Percentiles rank a stretch among this genome's conserved stretches.
These are phyloP conservation scores for Acanthamoeba sp. DNA, from an alignment of 208 protist genomes.

Conservation along the genomic window DNA sequence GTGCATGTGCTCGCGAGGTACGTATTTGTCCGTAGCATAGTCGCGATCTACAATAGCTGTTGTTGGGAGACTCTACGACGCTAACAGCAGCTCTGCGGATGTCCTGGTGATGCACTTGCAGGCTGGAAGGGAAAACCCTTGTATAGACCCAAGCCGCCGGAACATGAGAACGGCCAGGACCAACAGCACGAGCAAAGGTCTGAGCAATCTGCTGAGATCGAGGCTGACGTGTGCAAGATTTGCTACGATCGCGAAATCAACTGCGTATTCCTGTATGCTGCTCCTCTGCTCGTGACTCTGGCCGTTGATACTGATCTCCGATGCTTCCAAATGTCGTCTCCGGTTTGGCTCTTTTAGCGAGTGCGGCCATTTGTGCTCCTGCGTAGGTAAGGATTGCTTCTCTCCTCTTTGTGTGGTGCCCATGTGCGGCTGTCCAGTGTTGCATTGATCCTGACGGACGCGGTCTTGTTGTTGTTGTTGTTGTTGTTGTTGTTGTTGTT, in stretches of 20 bases:
- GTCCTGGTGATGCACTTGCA: not conserved
- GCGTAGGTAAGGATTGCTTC: not conserved
- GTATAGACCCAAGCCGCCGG: not conserved
- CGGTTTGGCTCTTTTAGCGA: not conserved
- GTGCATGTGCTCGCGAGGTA: not conserved
- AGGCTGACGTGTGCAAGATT: conserved; percentile 5
- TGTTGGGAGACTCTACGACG: no score
- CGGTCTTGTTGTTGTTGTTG: not conserved
- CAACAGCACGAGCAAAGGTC: not conserved
- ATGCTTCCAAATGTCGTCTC: not conserved
- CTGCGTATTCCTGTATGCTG: conserved; percentile 10
- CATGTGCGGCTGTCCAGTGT: not conserved
- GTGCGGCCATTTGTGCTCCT: conserved; percentile 18
- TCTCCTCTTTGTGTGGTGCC: not conserved
- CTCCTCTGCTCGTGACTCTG: not conserved
- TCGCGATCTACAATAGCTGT: no score
- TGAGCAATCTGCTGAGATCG: not conserved
- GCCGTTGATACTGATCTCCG: not conserved
- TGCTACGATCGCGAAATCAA: conserved; percentile 18
- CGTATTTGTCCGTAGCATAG: not conserved
- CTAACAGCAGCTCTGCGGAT: not conserved
- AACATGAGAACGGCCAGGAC: not conserved
- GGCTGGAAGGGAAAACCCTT: conserved; percentile 2
- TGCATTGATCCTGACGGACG: no score
- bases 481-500: not conserved